These are phyloP conservation scores for Yarrowia deformans DNA, from an alignment of 805 yeast genomes.

Conservation along the genomic window DNA sequence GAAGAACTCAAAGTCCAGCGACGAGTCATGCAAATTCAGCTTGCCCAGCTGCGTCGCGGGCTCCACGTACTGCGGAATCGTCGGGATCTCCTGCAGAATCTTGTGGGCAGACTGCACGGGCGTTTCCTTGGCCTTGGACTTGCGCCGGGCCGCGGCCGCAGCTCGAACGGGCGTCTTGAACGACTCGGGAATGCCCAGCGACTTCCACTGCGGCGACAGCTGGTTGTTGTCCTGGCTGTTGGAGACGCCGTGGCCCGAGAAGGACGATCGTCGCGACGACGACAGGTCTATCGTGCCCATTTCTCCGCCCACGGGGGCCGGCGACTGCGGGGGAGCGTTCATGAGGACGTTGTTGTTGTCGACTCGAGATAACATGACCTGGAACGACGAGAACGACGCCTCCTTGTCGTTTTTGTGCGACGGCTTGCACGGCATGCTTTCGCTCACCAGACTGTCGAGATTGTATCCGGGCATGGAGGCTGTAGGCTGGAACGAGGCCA, in stretches of 20 bases:
- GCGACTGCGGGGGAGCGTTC: constrained; percentile 14
- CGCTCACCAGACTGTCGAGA: constrained; percentile 19
- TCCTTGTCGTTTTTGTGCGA: constrained; percentile 21
- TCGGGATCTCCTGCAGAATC: constrained; percentile 30
- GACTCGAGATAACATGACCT: constrained; percentile 20
- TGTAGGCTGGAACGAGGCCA: constrained; percentile 29
- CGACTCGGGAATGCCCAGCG: constrained; percentile 31
- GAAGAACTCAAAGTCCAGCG: constrained; percentile 36
- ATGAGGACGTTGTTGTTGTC: constrained; percentile 15
- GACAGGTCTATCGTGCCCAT: constrained; percentile 38
- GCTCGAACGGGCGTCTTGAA: constrained; percentile 14
- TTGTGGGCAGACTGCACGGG: constrained; percentile 23
- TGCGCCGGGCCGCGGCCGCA: constrained; percentile 5
- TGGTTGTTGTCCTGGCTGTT: neutral
- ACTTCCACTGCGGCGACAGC: constrained; percentile 36
- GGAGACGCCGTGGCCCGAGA: neutral
- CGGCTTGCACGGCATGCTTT: constrained; percentile 4
- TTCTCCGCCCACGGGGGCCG: constrained; percentile 25
- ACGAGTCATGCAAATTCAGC: constrained; percentile 23
- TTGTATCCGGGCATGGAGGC: constrained; percentile 26
- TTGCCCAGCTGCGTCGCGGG: constrained; percentile 35
- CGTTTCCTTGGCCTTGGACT: constrained; percentile 25
- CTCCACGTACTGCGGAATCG: constrained; percentile 25
- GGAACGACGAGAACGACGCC: constrained; percentile 35
- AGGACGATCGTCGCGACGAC: constrained; percentile 9